Conservation (phyloP, 495 filamentous ascomycete genomes). For the Xylaria acuta region DNA sequence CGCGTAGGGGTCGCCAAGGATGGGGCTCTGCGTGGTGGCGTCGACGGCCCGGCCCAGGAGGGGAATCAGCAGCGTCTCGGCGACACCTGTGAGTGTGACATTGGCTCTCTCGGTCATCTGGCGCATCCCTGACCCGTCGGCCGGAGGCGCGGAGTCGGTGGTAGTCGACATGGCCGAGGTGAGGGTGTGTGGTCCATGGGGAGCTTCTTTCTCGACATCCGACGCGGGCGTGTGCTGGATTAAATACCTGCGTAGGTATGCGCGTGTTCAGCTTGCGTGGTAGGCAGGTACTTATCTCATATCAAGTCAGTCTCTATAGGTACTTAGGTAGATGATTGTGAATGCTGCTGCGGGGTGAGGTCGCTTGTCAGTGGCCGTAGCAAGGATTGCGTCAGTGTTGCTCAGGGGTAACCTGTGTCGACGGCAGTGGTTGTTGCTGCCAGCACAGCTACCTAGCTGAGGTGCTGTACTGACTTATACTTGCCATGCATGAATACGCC, state of each 20-base stretch:
- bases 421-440: neutral
- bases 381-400: neutral
- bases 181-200: neutral
- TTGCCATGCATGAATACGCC: neutral
- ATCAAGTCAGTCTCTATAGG: neutral
- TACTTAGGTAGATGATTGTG: neutral
- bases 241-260: neutral
- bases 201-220: conserved; percentile 6
- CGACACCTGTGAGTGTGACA: conserved; percentile 16
- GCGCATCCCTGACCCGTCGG: neutral
- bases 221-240: neutral
- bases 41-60: conserved; percentile 21
- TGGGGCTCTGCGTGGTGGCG: conserved; percentile 4
- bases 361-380: neutral
- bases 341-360: neutral
- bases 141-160: neutral
- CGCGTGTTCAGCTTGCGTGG: neutral
- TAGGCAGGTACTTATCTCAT: neutral
- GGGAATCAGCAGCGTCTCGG: conserved; percentile 28
- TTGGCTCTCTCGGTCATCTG: conserved; percentile 14
- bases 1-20: conserved; percentile 23
- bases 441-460: neutral
- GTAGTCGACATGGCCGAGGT: neutral
- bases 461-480: neutral
- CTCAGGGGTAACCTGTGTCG: neutral